Base-by-base conservation (phyloP, 371 early-diverging fungal genomes). In the Mucor plumbeus region DNA sequence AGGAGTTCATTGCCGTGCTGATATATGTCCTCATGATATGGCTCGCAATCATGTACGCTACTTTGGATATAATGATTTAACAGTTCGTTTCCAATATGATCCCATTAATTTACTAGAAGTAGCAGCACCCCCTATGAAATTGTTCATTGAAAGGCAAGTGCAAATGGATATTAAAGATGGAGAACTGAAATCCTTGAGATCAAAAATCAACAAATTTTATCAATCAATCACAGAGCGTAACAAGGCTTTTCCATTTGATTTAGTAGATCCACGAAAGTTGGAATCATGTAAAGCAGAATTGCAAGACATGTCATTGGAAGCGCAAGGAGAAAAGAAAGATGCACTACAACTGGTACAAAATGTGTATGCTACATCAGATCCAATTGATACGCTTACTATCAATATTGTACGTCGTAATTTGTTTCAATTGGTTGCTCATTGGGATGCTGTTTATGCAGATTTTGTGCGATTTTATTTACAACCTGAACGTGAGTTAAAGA, bases 11-110 rank as follows among this genome's bases (percentile, higher is more conserved):
- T 90, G 92, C 44, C 85, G 93, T 11, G 90, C 93, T 13, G 85
- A 87, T 64, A 80, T 90, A 8, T 99, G 99, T 68, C 83, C 87
- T 0, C 98, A 99, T 69, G 91, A 93, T 59, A 85, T 96, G 61
- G 87, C 91, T 58, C 85, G 85, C 1, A 88, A 94, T 59, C 96
- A 94, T 73, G 86, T 92, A 15, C 88, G 94, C 4, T 93, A 87
- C 65, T 98, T 97, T 80, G 88, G 90, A 0, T 76, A 91, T 36
- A 88, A 85, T 48, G 87, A 94, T 59, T 81, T 93, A 60, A 86
- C 91, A 0, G 92, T 97, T 9, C 84, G 88, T 31, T 91, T 98
- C 66, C 88, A 91, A 65, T 90, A 92, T 63, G 88, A 94, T 26
- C 71, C 86, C 7, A 92, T 97, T 33, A 87, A 84, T 19, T 69